phyloP scores from a whole-genome alignment of 179 eudicot species.

The Camellia oleifera region DNA sequence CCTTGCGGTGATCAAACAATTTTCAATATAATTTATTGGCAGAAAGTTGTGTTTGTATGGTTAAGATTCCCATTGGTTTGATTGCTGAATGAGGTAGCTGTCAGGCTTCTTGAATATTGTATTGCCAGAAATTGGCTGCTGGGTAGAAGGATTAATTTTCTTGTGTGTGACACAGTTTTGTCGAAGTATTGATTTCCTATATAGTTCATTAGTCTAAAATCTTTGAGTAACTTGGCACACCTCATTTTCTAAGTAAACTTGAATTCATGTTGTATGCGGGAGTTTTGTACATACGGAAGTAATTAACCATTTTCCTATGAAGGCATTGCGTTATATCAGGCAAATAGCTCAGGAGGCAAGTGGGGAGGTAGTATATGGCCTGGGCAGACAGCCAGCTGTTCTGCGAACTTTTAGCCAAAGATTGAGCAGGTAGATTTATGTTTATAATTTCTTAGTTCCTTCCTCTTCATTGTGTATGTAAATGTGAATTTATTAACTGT shows the following conservation, averaged over 20 bases:
- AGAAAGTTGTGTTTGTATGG: neutral
- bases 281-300: neutral
- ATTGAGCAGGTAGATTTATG: constrained; percentile 62
- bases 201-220: neutral
- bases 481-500: neutral
- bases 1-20: neutral
- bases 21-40: neutral
- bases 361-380: constrained; percentile 87
- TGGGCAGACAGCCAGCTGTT: constrained; percentile 93
- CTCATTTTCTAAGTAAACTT: constrained; percentile 1
- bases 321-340: constrained; percentile 83
- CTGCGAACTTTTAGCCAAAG: constrained; percentile 91
- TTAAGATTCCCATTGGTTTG: neutral
- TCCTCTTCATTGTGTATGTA: constrained; percentile 5
- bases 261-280: neutral
- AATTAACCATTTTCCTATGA: constrained; percentile 15
- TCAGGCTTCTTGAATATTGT: neutral
- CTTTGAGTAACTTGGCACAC: neutral
- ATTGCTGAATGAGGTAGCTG: neutral
- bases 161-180: neutral
- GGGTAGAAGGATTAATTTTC: neutral
- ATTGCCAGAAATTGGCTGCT: neutral
- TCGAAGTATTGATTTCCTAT: neutral
- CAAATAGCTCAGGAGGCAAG: constrained; percentile 95
- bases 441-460: constrained; percentile 11